Evolutionary conservation across 225 moss, liverwort and hornwort genomes (phyloP), one percentile per base, ranked within the genome.

Genomic region (Polytrichum commune): DNA sequence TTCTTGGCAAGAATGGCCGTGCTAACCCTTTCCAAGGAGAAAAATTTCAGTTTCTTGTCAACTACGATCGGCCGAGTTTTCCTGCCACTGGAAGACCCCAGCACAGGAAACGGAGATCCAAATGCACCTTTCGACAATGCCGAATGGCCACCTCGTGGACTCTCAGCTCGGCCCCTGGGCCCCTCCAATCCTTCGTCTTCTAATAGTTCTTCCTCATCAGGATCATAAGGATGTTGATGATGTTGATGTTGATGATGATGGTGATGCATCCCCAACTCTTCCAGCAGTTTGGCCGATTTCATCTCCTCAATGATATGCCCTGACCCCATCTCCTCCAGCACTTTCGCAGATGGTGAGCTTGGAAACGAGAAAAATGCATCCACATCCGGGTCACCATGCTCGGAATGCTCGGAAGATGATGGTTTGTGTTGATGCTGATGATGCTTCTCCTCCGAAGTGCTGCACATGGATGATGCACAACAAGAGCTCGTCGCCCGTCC

Each of bases 351-450:
- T 27, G 82, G 82, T 60, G 82, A 82, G 72, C 78, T 82, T 29
- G 82, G 82, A 69, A 82, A 82, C 22, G 82, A 82, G 54, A 82
- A 82, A 65, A 78, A 82, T 25, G 81, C 63, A 70, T 77, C 81
- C 55, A 77, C 55, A 71, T 77, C 81, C 22, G 77, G 71, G 54
- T 71, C 71, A 13, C 18, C 19, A 25, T 35, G 6, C 33, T 69
- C 53, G 53, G 32, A 25, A 62, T 67, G 27, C 27, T 69, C 67
- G 18, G 72, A 68, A 27, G 46, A 3, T 46, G 46, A 46, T 46
- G 46, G 13, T 46, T 46, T 46, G 46, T 46, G 46, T 16, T 46
- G 46, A 46, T 46, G 38, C 38, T 38, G 38, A 38, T 38, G 38
- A 38, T 13, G 10, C 46, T 46, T 46, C 46, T 46, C 46, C 4